Evolutionary conservation across 768 basidiomycete genomes (phyloP).

Genomic region (Mrakia blollopis): DNA sequence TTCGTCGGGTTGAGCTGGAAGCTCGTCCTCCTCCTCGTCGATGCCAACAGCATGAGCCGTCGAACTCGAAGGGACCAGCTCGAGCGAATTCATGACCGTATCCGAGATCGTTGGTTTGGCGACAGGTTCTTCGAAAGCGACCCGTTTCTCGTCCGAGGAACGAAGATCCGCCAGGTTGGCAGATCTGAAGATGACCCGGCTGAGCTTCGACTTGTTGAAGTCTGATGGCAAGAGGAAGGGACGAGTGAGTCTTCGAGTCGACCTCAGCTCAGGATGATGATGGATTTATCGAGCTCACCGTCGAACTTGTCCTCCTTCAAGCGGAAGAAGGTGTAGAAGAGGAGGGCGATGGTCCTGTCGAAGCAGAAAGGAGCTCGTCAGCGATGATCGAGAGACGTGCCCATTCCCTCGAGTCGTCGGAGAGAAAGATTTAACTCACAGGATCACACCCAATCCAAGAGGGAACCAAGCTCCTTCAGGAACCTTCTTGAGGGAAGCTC

Average conservation of each 20-base stretch:
- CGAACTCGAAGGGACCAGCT: not conserved
- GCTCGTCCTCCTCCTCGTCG: slow-evolving; percentile 11
- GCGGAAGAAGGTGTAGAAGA: slow-evolving; percentile 61
- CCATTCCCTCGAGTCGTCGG: not conserved
- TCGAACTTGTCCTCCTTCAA: slow-evolving; percentile 10
- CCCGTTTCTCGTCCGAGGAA: not conserved
- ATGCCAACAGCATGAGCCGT: slow-evolving; percentile 37
- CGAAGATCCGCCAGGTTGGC: not conserved
- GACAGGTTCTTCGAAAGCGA: not conserved
- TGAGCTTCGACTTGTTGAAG: slow-evolving; percentile 19
- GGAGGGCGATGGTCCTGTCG: slow-evolving; percentile 51
- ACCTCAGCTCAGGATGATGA: not conserved
- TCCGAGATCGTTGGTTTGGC: not conserved
- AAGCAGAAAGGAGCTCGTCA: not conserved
- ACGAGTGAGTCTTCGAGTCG: not conserved
- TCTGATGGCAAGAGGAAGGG: not conserved
- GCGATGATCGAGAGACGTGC: too few species aligned
- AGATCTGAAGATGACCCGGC: slow-evolving; percentile 33
- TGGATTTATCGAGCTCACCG: not conserved
- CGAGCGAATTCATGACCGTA: not conserved
- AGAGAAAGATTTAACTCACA: slow-evolving; percentile 43
- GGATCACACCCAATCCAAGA: slow-evolving; percentile 53
- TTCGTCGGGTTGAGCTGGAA: not conserved
- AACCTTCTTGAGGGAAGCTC: slow-evolving; percentile 50
- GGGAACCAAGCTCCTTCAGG: slow-evolving; percentile 67